A percentile compares a stretch with the other conserved stretches of the same genome.
These are phyloP conservation scores for Trichosporon sp. DNA, from an alignment of 1,284 basidiomycete genomes.

Conservation along the genomic window DNA sequence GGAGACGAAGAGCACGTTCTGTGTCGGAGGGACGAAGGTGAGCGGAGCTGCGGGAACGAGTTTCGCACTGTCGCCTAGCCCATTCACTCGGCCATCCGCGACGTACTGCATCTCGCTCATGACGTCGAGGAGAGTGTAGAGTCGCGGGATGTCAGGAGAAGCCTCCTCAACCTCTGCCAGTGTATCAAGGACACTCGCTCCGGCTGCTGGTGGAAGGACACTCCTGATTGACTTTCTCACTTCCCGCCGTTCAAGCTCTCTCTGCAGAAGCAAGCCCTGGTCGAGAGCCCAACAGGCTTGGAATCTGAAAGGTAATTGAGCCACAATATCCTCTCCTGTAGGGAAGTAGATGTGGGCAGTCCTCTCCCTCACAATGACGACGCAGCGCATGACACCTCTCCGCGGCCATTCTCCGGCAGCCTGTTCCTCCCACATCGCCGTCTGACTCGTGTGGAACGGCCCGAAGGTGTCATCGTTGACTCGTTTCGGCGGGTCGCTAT, in stretches of 20 bases:
- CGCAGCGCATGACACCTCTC: conserved; percentile 48
- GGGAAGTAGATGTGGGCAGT: conserved; percentile 67
- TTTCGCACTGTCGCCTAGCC: background rate
- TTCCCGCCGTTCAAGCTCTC: conserved; percentile 50
- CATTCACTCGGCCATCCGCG: background rate
- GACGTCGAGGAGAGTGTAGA: conserved; percentile 58
- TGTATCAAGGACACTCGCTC: conserved; percentile 50
- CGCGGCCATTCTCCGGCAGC: background rate
- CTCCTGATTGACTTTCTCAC: background rate
- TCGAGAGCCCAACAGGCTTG: conserved; percentile 67
- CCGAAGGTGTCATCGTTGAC: conserved; percentile 32
- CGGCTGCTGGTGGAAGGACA: background rate
- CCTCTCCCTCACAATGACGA: conserved; percentile 72
- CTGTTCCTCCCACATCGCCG: conserved; percentile 5
- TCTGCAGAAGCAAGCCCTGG: conserved; percentile 55
- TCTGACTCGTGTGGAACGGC: conserved; percentile 40
- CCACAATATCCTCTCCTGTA: conserved; percentile 68
- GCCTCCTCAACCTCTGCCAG: conserved; percentile 56
- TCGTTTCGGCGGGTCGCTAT: conserved; percentile 21
- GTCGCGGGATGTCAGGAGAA: conserved; percentile 62
- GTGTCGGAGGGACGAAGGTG: background rate
- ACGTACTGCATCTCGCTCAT: conserved; percentile 3
- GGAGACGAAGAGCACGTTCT: conserved; percentile 24
- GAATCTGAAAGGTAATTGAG: conserved; percentile 75
- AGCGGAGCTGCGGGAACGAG: conserved; percentile 1